These are phyloP conservation scores for Prillingera fragicola DNA, from an alignment of 1,284 basidiomycete species.

Conservation along the genomic window DNA sequence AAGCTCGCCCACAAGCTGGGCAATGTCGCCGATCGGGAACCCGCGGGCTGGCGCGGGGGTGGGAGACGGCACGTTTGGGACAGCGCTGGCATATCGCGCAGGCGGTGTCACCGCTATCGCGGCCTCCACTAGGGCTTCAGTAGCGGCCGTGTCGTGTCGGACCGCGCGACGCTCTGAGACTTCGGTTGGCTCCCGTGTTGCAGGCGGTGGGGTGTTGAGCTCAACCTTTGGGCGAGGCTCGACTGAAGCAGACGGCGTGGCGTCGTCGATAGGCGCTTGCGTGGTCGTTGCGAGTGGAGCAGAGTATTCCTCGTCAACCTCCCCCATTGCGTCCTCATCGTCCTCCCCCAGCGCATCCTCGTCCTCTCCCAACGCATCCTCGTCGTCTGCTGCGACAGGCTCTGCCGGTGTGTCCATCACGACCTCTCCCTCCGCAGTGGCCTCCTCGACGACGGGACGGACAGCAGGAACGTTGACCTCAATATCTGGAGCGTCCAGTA, in stretches of 20 bases:
- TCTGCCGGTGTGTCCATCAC: not conserved
- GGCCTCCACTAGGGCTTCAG: too few relatives aligned
- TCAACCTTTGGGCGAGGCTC: too few relatives aligned
- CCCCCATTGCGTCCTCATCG: not conserved
- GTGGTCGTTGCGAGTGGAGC: too few relatives aligned
- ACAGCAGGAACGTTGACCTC: too few relatives aligned
- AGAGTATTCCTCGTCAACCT: not conserved
- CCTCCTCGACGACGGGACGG: too few relatives aligned
- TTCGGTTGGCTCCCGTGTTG: too few relatives aligned
- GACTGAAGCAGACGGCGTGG: not conserved
- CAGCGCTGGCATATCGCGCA: not conserved
- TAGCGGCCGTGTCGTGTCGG: too few relatives aligned
- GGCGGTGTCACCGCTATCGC: not conserved
- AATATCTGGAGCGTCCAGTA: not conserved
- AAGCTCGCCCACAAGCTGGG: constrained; percentile 36
- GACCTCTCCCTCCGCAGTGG: too few relatives aligned
- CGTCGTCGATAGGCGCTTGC: too few relatives aligned
- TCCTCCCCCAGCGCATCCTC: not conserved
- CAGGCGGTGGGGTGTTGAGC: too few relatives aligned
- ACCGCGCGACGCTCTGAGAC: too few relatives aligned
- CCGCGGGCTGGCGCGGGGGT: not conserved
- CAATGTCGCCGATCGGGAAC: constrained; percentile 36
- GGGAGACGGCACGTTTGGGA: not conserved
- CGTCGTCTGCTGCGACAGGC: not conserved
- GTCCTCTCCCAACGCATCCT: not conserved